Base-by-base conservation (phyloP, 208 protist genomes). In the Leishmania turanica region DNA sequence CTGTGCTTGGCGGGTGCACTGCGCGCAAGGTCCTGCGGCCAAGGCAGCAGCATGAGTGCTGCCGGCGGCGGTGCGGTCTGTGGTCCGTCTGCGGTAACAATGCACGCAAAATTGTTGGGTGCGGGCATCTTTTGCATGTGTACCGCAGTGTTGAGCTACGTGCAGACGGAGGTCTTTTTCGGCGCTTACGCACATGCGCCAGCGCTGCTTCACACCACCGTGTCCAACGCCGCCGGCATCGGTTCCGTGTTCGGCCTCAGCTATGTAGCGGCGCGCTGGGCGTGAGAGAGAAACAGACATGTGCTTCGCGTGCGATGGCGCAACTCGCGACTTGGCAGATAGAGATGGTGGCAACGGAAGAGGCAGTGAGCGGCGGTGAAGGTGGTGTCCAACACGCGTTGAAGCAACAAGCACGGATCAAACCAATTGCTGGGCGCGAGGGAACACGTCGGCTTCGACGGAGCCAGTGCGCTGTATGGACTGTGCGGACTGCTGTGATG, bases 81-180 rank as follows among this genome's bases (percentile, higher is more conserved):
- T 60, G 76, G 49, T 21, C 37, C 47, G 1, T n/a, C 75, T 37
- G 75, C 24, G 7, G n/a, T 82, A 69, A 80, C 79, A 24, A 77
- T 75, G 1, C 66, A 47, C 0, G 34, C 80, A 11, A 80, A 79
- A 40, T 60, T 83, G 62, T 65, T 85, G 17, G 66, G 79, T 53
- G 72, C 77, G 9, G 87, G 83, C 31, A 72, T 87, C 4, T 84
- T 94, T 17, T 75, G 68, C 0, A 34, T 47, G 11, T 83, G 85
- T n/a, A 84, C 83, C 37, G 80, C 86, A 11, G 27, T 82, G 13
- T 58, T 93, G 34, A 91, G 90, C 77, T 87, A 87, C 24, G 80
- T 84, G 31, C 89, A 96, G 78, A 92, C 91, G 34, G 91, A 95
- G 79, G 87, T 97, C 3, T 96, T 95, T 80, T 96, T 92, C 77